Percentiles rank a stretch among this genome's conserved stretches.
phyloP scores from a whole-genome alignment of 129 eudicot species.

The Chrysanthemum makinoi region DNA sequence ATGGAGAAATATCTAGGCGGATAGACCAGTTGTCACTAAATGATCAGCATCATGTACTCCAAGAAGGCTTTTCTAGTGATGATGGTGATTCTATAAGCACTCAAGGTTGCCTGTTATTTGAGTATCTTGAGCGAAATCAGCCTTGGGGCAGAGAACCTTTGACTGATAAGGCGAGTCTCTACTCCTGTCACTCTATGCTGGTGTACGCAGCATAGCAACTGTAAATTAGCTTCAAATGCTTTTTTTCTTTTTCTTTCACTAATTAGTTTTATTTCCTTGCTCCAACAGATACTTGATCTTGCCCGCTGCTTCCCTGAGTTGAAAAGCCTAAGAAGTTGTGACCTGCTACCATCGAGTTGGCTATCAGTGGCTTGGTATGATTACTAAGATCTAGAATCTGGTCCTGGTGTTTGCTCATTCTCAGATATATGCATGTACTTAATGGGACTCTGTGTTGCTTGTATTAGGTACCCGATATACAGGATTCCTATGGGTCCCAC shows the following conservation, averaged over 20 bases:
- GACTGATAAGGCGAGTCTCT: slow-evolving; percentile 57
- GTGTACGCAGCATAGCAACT: neutral
- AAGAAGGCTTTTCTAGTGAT: slow-evolving; percentile 78
- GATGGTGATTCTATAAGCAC: slow-evolving; percentile 66
- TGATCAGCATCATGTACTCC: slow-evolving; percentile 43
- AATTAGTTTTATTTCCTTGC: slow-evolving; percentile 1
- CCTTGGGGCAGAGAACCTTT: slow-evolving; percentile 77
- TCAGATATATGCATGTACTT: neutral
- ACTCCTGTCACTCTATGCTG: neutral
- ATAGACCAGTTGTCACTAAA: slow-evolving; percentile 48
- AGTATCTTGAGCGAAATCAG: slow-evolving; percentile 59
- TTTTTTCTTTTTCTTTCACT: neutral
- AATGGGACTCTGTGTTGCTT: slow-evolving; percentile 6
- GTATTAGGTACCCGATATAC: slow-evolving; percentile 85
- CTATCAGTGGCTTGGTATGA: slow-evolving; percentile 75
- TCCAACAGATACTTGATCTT: slow-evolving; percentile 63
- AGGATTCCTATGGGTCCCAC: slow-evolving; percentile 90
- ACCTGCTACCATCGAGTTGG: slow-evolving; percentile 71
- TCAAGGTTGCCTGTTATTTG: slow-evolving; percentile 57
- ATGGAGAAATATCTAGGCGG: slow-evolving; percentile 34
- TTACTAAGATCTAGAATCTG: slow-evolving; percentile 16
- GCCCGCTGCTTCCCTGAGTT: slow-evolving; percentile 61
- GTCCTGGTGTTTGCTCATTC: neutral
- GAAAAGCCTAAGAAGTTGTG: slow-evolving; percentile 64
- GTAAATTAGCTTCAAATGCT: neutral